Evolutionary conservation across 2,329 filamentous ascomycete genomes (phyloP), one percentile per base, ranked within the genome.

Genomic region (Aureobasidium namibiae): DNA sequence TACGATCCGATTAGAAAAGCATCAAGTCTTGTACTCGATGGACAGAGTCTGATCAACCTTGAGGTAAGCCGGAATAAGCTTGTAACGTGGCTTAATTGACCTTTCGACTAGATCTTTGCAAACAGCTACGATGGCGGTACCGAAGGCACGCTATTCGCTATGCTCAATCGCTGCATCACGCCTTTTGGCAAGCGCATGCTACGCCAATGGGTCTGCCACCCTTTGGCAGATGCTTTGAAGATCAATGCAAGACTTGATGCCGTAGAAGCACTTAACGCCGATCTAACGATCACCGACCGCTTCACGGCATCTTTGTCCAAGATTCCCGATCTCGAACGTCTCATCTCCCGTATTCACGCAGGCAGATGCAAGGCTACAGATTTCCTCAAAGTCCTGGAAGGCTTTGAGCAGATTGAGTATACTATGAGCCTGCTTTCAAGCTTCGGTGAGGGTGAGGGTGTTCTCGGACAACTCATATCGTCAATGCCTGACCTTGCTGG

Each of bases 371-470:
- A 86, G 68, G 83, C 91, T 0, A 89, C 94, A 60, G 94, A 99
- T 70, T 99, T 99, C 71, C 85, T 97, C 46, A 88, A 86, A 49
- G 92, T 97, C 0, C 79, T 99, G 0, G 92, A 97, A 72, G 94
- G 94, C 0, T 99, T 96, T 66, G 94, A 97, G 75, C 92, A 96
- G 73, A 97, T 99, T 46, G 91, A 96, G 63, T 94, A 96, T 71
- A 95, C 92, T 0, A 90, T 96, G 81, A 82, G 84, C 54, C 80
- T 97, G 23, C 80, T 97, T 1, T 80, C 82, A 48, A 81, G 86
- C 9, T 88, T 89, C 66, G 84, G 86, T 56, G 82, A 86, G n/a
- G 89, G 87, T 2, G 87, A 90, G 52, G 89, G 90, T 2, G 81
- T 97, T 2, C 87, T 99, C 42, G 89, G 91, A 60, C 86, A 91